These are phyloP conservation scores for Sanghuangporus weigelae DNA, from an alignment of 1,284 basidiomycete genomes.

Conservation along the genomic window DNA sequence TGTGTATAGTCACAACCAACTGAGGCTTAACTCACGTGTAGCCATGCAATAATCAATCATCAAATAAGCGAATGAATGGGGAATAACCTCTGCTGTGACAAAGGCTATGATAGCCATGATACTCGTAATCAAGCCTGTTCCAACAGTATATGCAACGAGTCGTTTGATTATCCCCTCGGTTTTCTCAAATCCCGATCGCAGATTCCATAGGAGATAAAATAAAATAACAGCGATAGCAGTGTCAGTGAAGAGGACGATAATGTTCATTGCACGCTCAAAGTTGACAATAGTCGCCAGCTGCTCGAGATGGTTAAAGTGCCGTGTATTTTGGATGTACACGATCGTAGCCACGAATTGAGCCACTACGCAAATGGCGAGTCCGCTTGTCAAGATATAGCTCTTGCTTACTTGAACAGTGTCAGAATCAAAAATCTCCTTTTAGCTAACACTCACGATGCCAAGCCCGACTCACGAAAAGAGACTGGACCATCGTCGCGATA, in stretches of 20 bases:
- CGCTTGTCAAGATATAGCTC: neutral
- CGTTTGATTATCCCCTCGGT: conserved; percentile 4
- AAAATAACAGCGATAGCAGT: neutral
- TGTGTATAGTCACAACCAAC: neutral
- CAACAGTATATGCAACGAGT: conserved; percentile 4
- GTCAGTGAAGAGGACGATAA: neutral
- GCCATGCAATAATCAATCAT: neutral
- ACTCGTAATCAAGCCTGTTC: neutral
- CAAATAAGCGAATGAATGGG: neutral
- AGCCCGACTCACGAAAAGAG: neutral
- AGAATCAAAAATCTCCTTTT: neutral
- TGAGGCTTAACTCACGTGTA: neutral
- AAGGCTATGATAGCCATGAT: neutral
- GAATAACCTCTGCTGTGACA: neutral
- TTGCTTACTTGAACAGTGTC: neutral
- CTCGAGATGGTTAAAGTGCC: neutral
- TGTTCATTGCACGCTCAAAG: neutral
- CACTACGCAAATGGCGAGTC: neutral
- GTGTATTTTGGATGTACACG: neutral
- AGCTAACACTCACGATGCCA: neutral
- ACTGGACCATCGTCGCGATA: neutral
- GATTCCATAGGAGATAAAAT: neutral
- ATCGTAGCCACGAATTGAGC: neutral
- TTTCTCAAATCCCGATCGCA: conserved; percentile 3
- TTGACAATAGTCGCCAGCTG: neutral